Evolutionary conservation across 768 basidiomycete genomes (phyloP).

Genomic region (Mycena kentingensis): DNA sequence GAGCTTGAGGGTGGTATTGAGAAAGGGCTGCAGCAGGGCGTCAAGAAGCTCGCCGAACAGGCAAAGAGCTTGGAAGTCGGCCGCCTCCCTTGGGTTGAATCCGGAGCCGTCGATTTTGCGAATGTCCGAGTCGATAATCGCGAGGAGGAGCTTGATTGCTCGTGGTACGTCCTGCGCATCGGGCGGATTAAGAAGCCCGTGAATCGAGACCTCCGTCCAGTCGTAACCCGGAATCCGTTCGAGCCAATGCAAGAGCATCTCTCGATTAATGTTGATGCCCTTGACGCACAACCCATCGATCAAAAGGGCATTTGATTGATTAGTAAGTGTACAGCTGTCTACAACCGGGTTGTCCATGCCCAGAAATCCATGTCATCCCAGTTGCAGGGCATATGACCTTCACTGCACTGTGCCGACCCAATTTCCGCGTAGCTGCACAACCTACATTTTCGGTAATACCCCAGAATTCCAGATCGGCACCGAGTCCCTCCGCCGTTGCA

Average conservation of each 20-base stretch:
- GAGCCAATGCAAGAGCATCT: not conserved
- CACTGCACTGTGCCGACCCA: too few species aligned
- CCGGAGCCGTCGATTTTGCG: slow-evolving; percentile 1
- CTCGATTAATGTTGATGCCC: slow-evolving; percentile 2
- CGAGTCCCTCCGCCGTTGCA: too few species aligned
- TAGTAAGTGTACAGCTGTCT: too few species aligned
- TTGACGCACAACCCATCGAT: not conserved
- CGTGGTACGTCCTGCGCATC: slow-evolving; percentile 24
- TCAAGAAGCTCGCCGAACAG: slow-evolving; percentile 12
- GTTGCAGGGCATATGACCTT: too few species aligned
- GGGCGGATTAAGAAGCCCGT: slow-evolving; percentile 18
- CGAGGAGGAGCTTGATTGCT: slow-evolving; percentile 13
- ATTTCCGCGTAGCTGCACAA: too few species aligned
- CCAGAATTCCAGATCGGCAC: too few species aligned
- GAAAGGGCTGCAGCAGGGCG: slow-evolving; percentile 17
- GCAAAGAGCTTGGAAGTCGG: not conserved
- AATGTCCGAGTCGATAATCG: slow-evolving; percentile 2
- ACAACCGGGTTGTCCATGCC: too few species aligned
- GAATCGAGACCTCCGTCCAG: slow-evolving; percentile 2
- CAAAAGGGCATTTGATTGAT: too few species aligned
- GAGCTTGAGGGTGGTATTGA: slow-evolving; percentile 8
- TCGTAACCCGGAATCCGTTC: not conserved
- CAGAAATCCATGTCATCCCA: too few species aligned
- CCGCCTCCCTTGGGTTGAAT: slow-evolving; percentile 1
- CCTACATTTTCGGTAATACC: too few species aligned